Evolutionary conservation across 75 land plant genomes (phyloP).

Genomic region (Cupressus sempervirens): DNA sequence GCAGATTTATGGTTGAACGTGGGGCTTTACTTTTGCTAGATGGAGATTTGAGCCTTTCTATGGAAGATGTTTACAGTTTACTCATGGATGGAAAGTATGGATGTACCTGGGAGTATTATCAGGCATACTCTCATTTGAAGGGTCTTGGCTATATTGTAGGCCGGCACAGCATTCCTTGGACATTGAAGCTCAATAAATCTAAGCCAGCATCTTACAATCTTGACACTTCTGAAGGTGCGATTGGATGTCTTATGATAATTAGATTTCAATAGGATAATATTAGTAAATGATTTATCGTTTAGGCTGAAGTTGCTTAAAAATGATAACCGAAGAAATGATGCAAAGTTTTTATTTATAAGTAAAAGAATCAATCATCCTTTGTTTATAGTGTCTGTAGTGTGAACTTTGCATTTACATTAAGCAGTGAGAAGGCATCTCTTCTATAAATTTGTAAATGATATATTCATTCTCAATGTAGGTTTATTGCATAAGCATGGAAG

Average conservation of each 20-base stretch:
- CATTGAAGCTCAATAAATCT: conserved; percentile 19
- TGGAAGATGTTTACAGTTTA: conserved; percentile 44
- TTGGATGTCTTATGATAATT: background rate
- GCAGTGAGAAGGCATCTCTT: background rate
- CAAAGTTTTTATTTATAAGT: background rate
- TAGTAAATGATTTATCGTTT: background rate
- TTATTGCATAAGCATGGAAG: background rate
- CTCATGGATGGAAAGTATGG: conserved; percentile 36
- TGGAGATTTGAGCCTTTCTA: conserved; percentile 14
- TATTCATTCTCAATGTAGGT: background rate
- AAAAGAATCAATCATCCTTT: background rate
- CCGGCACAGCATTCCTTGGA: conserved; percentile 66
- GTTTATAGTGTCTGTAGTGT: background rate
- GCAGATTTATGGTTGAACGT: conserved; percentile 46
- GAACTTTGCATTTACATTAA: background rate
- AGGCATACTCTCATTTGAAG: conserved; percentile 66
- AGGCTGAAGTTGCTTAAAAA: background rate
- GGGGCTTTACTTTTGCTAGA: conserved; percentile 40
- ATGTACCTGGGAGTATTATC: conserved; percentile 63
- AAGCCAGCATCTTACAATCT: background rate
- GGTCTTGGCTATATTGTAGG: conserved; percentile 79
- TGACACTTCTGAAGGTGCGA: conserved; percentile 7
- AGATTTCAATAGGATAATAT: background rate
- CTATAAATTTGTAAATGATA: background rate
- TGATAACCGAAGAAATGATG: background rate